These are phyloP conservation scores for Eucalyptus erythrocorys DNA, from an alignment of 345 rosid species.

Conservation along the genomic window DNA sequence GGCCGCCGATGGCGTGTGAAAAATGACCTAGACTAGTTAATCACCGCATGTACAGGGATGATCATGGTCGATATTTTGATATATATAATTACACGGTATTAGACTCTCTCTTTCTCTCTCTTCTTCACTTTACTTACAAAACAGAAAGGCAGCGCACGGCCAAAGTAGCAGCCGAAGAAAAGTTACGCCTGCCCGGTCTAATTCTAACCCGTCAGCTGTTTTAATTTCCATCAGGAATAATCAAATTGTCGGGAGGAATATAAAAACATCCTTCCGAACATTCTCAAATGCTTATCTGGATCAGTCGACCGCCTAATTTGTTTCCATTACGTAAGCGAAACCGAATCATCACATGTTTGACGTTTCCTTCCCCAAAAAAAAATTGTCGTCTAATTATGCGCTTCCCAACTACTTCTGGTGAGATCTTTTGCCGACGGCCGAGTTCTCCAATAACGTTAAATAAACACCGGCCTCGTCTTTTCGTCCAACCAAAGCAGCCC, in stretches of 20 bases:
- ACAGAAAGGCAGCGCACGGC: background rate
- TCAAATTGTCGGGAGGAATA: background rate
- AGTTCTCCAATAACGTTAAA: background rate
- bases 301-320: background rate
- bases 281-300: background rate
- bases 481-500: background rate
- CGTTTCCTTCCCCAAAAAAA: background rate
- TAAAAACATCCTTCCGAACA: background rate
- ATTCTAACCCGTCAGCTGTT: background rate
- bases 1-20: background rate
- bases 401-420: background rate
- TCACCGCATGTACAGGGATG: background rate
- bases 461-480: no score
- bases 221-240: background rate
- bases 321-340: background rate
- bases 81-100: background rate
- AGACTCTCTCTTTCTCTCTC: background rate
- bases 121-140: background rate
- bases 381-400: background rate
- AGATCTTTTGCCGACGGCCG: background rate
- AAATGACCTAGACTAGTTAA: background rate
- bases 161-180: background rate
- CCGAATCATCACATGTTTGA: background rate
- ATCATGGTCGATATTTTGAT: background rate
- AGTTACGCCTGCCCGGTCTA: background rate